phyloP scores from a whole-genome alignment of 1,284 basidiomycete species.

The Fomitopsis palustris region DNA sequence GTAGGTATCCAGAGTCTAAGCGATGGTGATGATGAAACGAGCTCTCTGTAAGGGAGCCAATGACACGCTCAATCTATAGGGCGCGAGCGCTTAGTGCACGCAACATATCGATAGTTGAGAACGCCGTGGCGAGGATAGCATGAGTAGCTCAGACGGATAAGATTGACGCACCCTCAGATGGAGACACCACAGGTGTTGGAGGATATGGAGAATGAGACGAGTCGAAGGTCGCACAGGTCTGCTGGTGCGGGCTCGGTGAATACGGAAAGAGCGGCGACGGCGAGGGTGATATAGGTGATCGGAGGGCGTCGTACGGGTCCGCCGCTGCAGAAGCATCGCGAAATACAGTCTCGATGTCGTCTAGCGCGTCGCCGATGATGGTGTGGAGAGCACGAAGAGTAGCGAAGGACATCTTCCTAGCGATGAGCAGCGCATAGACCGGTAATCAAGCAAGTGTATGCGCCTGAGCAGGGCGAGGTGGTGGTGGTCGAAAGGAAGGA shows the following conservation, averaged over 20 bases:
- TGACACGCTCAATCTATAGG: no score
- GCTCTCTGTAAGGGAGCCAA: no score
- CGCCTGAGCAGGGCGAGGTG: neutral
- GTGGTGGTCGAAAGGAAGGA: neutral
- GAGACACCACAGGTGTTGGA: neutral
- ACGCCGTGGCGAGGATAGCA: no score
- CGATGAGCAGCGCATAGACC: neutral
- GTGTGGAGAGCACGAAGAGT: conserved; percentile 59
- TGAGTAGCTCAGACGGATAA: neutral
- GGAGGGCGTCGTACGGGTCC: neutral
- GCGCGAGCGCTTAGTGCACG: no score
- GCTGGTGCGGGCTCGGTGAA: neutral
- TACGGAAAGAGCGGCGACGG: conserved; percentile 12
- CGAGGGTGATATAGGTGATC: neutral
- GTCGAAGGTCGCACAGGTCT: neutral
- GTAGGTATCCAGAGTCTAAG: no score
- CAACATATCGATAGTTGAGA: no score
- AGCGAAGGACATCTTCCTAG: conserved; percentile 47
- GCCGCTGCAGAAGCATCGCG: conserved; percentile 14
- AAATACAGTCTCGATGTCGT: conserved; percentile 66
- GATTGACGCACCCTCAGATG: neutral
- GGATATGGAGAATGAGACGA: conserved; percentile 7
- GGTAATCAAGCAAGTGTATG: neutral
- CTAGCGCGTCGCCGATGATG: conserved; percentile 63
- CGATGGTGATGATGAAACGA: no score